phyloP scores from a whole-genome alignment of 768 basidiomycete species.

The Flagelloscypha sp. region DNA sequence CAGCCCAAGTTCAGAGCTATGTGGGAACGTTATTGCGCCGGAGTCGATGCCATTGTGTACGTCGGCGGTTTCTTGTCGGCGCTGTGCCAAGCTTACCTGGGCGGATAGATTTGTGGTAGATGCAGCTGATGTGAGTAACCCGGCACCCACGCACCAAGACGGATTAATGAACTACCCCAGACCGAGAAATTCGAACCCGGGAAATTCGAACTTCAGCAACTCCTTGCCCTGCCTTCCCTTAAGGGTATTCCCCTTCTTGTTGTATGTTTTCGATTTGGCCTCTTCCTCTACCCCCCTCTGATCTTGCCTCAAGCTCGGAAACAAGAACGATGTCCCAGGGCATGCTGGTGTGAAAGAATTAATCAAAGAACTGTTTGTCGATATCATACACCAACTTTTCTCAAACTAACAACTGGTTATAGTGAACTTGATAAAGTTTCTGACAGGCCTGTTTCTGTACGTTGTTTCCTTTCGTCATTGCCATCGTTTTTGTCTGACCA shows the following conservation, averaged over 20 bases:
- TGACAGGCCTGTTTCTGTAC: constrained; percentile 77
- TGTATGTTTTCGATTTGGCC: constrained; percentile 27
- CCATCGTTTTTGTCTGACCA: constrained; percentile 2
- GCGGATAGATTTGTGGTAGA: constrained; percentile 92
- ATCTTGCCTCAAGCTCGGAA: constrained; percentile 55
- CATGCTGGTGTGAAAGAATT: constrained; percentile 78
- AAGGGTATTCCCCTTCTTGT: constrained; percentile 74
- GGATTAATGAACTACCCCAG: constrained; percentile 28
- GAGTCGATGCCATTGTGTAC: constrained; percentile 88
- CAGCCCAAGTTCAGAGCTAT: constrained; percentile 92
- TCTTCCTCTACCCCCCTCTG: neutral
- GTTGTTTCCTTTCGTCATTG: constrained; percentile 21
- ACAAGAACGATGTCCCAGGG: constrained; percentile 82
- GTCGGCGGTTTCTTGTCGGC: constrained; percentile 18
- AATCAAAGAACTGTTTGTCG: constrained; percentile 63
- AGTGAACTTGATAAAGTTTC: constrained; percentile 76
- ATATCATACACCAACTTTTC: constrained; percentile 1
- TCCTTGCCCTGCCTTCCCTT: constrained; percentile 59
- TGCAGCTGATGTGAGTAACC: constrained; percentile 64
- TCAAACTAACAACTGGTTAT: constrained; percentile 1
- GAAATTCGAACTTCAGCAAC: constrained; percentile 75
- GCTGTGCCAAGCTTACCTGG: neutral
- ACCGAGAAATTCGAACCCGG: constrained; percentile 76
- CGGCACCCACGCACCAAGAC: neutral
- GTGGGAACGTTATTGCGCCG: constrained; percentile 93